These are phyloP conservation scores for Solidago caesia DNA, from an alignment of 129 eudicot species.

Conservation along the genomic window DNA sequence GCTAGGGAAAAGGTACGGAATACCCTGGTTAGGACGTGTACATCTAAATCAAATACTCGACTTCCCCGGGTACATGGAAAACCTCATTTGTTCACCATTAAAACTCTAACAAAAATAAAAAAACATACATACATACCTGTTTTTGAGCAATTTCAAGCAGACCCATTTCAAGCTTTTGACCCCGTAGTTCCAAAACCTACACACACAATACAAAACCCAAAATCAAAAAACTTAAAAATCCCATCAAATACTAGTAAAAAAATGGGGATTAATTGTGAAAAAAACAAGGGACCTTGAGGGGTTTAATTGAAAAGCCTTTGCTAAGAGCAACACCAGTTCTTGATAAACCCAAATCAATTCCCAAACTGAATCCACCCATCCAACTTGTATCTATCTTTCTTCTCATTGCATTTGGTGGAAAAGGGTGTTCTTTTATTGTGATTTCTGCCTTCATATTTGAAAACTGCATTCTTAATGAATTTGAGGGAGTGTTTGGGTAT, in stretches of 20 bases:
- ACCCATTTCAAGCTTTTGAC: conserved; percentile 80
- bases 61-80: too few species aligned
- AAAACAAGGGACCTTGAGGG: conserved; percentile 58
- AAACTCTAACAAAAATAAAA: neutral
- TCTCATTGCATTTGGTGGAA: conserved; percentile 83
- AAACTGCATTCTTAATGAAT: neutral
- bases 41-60: too few species aligned
- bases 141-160: conserved; percentile 72
- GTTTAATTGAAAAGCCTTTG: conserved; percentile 80
- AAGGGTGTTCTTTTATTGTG: conserved; percentile 41
- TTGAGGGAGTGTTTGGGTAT: conserved; percentile 15
- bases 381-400: conserved; percentile 58
- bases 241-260: neutral
- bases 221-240: neutral
- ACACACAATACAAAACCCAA: conserved; percentile 14
- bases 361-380: conserved; percentile 90
- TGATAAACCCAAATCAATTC: conserved; percentile 82
- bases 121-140: conserved; percentile 41
- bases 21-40: too few species aligned
- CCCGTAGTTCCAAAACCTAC: conserved; percentile 77
- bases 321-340: conserved; percentile 94
- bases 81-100: neutral
- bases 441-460: conserved; percentile 28
- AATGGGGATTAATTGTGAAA: conserved; percentile 1
- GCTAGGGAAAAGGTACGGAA: too few species aligned